A percentile compares a stretch with the other conserved stretches of the same genome.
Conservation (phyloP, 2,329 filamentous ascomycete species). For the Trichoderma sp. region DNA sequence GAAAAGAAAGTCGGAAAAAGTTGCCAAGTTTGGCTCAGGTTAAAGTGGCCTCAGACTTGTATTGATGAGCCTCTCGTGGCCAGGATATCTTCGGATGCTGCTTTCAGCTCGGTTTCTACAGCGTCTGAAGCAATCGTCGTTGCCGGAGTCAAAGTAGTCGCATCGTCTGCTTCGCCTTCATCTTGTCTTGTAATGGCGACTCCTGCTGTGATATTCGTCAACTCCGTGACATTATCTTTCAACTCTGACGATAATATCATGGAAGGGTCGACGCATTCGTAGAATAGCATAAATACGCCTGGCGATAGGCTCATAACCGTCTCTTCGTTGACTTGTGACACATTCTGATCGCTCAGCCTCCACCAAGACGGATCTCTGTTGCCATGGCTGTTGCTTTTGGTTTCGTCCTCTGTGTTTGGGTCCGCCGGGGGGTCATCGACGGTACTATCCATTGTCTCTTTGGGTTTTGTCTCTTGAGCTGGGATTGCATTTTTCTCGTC, state of each 20-base stretch:
- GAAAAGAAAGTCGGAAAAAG: neutral
- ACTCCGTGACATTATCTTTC: conserved; percentile 32
- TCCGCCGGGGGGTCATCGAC: conserved; percentile 22
- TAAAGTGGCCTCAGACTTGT: neutral
- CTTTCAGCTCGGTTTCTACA: neutral
- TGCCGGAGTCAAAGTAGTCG: neutral
- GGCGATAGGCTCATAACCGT: conserved; percentile 70
- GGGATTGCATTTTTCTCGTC: neutral
- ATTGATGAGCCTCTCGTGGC: neutral
- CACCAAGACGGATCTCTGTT: conserved; percentile 67
- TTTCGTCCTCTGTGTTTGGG: neutral
- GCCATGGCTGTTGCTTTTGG: neutral
- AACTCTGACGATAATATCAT: conserved; percentile 48
- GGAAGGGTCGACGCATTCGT: conserved; percentile 70
- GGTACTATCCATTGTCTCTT: neutral
- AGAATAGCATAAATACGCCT: conserved; percentile 97
- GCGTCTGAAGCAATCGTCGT: neutral
- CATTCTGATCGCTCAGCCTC: conserved; percentile 86
- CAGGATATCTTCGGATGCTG: neutral
- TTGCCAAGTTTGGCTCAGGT: too few species aligned
- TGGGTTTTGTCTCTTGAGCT: neutral
- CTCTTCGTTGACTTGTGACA: conserved; percentile 72
- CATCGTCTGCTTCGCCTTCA: conserved; percentile 5
- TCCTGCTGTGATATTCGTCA: conserved; percentile 26
- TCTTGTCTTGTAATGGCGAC: conserved; percentile 7